Conservation (phyloP, 164 flowering plant genomes). For the Echeveria elegans region DNA sequence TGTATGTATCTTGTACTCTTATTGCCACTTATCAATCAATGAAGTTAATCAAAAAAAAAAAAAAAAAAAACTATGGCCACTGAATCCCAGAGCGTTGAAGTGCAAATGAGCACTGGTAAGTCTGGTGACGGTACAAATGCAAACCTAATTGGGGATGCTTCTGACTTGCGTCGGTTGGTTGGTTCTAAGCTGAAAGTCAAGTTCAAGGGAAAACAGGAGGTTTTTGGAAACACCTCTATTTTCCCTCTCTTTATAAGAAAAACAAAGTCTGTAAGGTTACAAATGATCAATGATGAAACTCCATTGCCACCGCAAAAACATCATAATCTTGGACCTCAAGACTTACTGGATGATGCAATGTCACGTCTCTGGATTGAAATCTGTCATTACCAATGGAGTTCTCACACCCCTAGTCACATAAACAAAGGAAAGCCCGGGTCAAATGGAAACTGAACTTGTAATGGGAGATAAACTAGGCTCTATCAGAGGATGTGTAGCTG, state of each 20-base stretch:
- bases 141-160: too few species aligned
- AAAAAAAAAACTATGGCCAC: too few species aligned
- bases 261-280: neutral
- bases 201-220: too few species aligned
- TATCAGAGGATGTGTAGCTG: neutral
- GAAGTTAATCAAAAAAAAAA: too few species aligned
- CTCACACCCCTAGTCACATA: neutral
- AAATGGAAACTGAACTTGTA: neutral
- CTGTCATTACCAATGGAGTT: neutral
- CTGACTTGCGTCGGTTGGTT: too few species aligned
- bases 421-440: neutral
- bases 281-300: neutral
- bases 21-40: too few species aligned
- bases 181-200: too few species aligned
- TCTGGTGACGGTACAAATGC: too few species aligned
- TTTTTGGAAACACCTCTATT: neutral
- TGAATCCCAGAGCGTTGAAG: too few species aligned
- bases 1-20: too few species aligned
- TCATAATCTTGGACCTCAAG: neutral
- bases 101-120: too few species aligned
- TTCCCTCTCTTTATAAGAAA: neutral
- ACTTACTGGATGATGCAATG: neutral
- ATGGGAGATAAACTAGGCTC: neutral
- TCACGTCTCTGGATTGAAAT: neutral
- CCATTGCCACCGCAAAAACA: neutral